Base-by-base conservation (phyloP, 345 rosid species). In the Aquilaria yunnanensis region DNA sequence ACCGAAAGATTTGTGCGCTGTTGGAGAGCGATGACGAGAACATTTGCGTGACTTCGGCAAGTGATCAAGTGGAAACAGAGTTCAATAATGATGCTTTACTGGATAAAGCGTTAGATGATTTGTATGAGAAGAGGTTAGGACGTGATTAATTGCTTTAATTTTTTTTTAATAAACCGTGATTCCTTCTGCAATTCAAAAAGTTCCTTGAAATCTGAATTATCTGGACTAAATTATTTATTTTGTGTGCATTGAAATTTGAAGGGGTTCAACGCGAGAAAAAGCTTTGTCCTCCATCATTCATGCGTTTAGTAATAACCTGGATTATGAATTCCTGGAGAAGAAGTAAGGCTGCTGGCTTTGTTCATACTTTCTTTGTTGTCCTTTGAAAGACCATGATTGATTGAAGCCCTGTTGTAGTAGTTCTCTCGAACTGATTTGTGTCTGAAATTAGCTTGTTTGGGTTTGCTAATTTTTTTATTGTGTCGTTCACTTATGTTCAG, bases 241-340 rank as follows among this genome's bases (percentile, higher is more conserved):
- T 37, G 8, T 0, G 8, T 2, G 23, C 23, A 23, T 23, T 23
- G 23, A 23, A 37, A 37, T 51, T 30, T 77, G 46, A 34, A 94
- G 99, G 88, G 84, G 88, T 69, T 69, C 96, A 12, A 94, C 92
- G 0, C 81, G 96, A 74, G 99, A 90, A 83, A 85, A 75, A 63
- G 96, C 99, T 58, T 62, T 94, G 78, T 67, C 72, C 12, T 53
- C 78, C 7, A 90, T 88, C 64, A 73, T 83, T 14, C 92, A 88
- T 3, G 87, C 97, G 51, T 94, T 88, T 74, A 88, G 70, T 73
- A 75, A 68, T 59, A 74, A 74, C 47, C 60, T 94, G 85, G 96
- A 85, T 77, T 78, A 76, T 64, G 83, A 85, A 67, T 94, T 90
- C 69, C 77, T 86, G 7, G 95, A 90, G 63, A 83, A 86, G 65